These are phyloP conservation scores for Cladosporium sp. DNA, from an alignment of 2,329 filamentous ascomycete genomes.

Conservation along the genomic window DNA sequence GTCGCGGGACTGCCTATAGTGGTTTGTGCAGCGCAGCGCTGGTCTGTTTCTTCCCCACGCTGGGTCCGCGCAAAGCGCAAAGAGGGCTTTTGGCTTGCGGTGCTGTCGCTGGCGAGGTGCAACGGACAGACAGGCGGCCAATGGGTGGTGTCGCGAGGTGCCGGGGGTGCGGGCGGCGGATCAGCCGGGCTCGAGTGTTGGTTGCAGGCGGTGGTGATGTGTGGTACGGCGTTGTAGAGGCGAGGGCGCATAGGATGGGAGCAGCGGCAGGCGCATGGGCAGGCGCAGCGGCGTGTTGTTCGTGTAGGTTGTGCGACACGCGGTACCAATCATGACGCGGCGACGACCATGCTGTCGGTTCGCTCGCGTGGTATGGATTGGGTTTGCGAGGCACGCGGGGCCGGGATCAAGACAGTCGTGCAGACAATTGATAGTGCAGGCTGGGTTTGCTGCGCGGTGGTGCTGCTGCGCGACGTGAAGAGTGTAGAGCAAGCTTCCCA, in stretches of 20 bases:
- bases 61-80: neutral
- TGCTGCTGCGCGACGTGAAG: neutral
- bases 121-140: conserved; percentile 22
- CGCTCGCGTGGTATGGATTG: conserved; percentile 5
- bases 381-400: conserved; percentile 7
- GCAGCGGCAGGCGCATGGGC: conserved; percentile 28
- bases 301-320: conserved; percentile 30
- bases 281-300: conserved; percentile 26
- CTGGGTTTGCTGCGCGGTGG: conserved; percentile 5
- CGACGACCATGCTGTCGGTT: conserved; percentile 28
- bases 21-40: conserved; percentile 16
- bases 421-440: neutral
- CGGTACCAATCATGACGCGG: conserved; percentile 30
- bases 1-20: conserved; percentile 10
- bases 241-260: conserved; percentile 26
- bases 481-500: neutral
- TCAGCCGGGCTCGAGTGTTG: conserved; percentile 37
- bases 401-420: neutral
- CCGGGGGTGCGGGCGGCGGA: conserved; percentile 22
- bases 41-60: neutral
- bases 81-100: neutral
- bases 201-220: conserved; percentile 21
- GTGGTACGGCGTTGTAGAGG: conserved; percentile 40
- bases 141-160: conserved; percentile 22
- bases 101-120: conserved; percentile 17